Percentiles rank a stretch among this genome's conserved stretches.
These are phyloP conservation scores for Neurospora sp. DNA, from an alignment of 495 filamentous ascomycete species.

Conservation along the genomic window DNA sequence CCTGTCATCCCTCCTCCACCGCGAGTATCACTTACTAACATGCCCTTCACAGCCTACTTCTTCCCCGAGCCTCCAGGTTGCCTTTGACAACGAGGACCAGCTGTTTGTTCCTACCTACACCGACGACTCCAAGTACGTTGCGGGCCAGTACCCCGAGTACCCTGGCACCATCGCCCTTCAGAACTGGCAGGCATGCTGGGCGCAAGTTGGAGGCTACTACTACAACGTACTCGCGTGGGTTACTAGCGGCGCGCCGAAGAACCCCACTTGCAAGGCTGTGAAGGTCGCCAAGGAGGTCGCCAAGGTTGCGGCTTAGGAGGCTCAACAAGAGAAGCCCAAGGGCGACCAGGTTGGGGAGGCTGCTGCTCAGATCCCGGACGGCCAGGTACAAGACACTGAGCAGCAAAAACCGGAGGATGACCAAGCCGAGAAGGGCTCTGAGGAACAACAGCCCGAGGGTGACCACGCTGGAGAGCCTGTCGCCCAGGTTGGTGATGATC, in stretches of 20 bases:
- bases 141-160: slow-evolving; percentile 10
- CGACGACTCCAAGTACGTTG: slow-evolving; percentile 29
- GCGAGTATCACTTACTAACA: slow-evolving; percentile 40
- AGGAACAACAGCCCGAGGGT: background rate
- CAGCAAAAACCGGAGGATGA: background rate
- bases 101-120: slow-evolving; percentile 36
- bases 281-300: slow-evolving; percentile 15
- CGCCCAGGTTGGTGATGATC: background rate
- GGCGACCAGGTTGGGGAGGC: background rate
- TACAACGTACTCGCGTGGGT: slow-evolving; percentile 44
- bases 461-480: background rate
- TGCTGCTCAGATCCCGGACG: background rate
- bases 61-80: slow-evolving; percentile 17
- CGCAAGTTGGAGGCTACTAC: slow-evolving; percentile 38
- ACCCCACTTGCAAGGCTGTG: slow-evolving; percentile 45
- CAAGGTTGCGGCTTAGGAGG: background rate
- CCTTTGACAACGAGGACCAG: slow-evolving; percentile 30
- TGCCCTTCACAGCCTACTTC: slow-evolving; percentile 5
- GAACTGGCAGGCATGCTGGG: slow-evolving; percentile 45
- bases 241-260: slow-evolving; percentile 35
- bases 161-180: slow-evolving; percentile 12
- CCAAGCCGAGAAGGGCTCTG: background rate
- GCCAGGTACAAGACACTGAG: background rate
- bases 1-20: slow-evolving; percentile 26
- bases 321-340: background rate